phyloP scores from a whole-genome alignment of 176 grass and related monocot genomes.

The Musa troglodytarum region DNA sequence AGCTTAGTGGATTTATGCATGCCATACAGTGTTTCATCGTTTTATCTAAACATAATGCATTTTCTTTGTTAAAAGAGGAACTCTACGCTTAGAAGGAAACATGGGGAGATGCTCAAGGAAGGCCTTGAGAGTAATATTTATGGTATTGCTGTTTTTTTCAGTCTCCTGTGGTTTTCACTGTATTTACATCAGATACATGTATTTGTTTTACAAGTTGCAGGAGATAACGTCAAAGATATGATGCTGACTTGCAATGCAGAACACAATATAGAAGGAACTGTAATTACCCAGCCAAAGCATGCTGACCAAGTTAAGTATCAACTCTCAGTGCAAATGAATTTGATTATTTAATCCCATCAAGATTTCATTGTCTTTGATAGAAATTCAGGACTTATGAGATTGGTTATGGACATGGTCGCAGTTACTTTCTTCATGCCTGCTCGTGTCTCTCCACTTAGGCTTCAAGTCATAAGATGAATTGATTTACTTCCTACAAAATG shows the following conservation, averaged over 20 bases:
- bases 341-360: too few relatives aligned
- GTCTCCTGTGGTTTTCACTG: background rate
- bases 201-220: background rate
- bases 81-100: conserved; percentile 30
- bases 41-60: background rate
- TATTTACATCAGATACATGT: background rate
- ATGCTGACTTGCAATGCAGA: background rate
- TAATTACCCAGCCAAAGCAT: background rate
- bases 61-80: conserved; percentile 29
- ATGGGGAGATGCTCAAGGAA: conserved; percentile 24
- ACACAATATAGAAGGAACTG: background rate
- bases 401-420: background rate
- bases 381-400: background rate
- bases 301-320: conserved; percentile 2
- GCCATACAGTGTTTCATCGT: background rate
- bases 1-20: conserved; percentile 10
- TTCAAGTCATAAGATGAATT: background rate
- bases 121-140: conserved; percentile 1
- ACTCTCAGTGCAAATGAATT: background rate
- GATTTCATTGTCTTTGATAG: background rate
- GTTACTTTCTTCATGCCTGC: background rate
- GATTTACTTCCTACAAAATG: background rate
- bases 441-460: background rate
- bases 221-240: background rate
- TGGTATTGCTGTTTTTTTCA: conserved; percentile 4